phyloP scores from a whole-genome alignment of 2,329 filamentous ascomycete species.

The Celoporthe dispersa region DNA sequence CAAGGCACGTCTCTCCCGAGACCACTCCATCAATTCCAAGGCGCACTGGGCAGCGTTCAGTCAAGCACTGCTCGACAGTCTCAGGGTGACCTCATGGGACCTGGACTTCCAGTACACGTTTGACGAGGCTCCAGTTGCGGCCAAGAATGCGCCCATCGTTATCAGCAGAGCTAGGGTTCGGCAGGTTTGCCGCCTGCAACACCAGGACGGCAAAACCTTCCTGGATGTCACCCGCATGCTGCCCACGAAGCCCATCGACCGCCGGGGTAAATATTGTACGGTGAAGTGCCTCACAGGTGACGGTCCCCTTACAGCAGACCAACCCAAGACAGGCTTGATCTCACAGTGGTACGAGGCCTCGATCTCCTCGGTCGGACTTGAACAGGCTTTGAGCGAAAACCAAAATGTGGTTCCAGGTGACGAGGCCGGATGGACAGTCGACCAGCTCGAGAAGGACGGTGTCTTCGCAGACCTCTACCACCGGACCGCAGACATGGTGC shows the following conservation, averaged over 20 bases:
- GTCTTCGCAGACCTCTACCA: constrained; percentile 33
- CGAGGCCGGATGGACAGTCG: constrained; percentile 34
- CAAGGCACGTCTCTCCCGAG: constrained; percentile 33
- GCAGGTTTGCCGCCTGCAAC: constrained; percentile 20
- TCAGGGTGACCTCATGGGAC: constrained; percentile 30
- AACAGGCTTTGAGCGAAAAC: constrained; percentile 36
- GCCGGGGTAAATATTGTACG: neutral
- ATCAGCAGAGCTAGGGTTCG: constrained; percentile 23
- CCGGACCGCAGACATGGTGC: constrained; percentile 37
- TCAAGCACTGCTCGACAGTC: constrained; percentile 32
- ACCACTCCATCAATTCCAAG: constrained; percentile 31
- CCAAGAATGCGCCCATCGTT: neutral
- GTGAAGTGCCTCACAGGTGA: constrained; percentile 18
- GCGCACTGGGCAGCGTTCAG: constrained; percentile 34
- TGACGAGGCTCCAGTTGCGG: neutral
- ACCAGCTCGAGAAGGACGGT: constrained; percentile 27
- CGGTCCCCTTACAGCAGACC: constrained; percentile 28
- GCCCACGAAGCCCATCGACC: neutral
- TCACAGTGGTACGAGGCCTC: constrained; percentile 39
- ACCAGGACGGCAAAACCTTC: constrained; percentile 29
- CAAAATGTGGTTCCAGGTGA: constrained; percentile 33
- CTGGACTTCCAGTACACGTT: constrained; percentile 21
- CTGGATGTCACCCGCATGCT: constrained; percentile 33
- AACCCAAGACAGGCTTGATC: constrained; percentile 10
- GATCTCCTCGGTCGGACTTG: constrained; percentile 34